Conservation (phyloP, 148 eudicot genomes). For the Drosera capensis region DNA sequence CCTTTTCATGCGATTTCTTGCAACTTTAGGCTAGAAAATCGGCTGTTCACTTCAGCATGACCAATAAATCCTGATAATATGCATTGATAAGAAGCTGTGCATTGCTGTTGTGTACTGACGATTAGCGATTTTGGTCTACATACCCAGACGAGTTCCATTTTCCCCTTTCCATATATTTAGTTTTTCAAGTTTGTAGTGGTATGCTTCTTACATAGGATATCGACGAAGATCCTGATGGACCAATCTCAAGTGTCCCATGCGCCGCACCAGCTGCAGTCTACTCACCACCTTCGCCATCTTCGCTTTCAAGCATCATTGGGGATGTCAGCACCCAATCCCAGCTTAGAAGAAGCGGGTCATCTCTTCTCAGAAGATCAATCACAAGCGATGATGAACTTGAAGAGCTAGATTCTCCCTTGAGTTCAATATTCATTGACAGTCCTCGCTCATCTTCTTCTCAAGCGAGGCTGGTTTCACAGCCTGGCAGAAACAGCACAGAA, state of each 20-base stretch:
- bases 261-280: slow-evolving; percentile 45
- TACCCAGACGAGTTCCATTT: no score
- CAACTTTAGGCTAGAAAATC: no score
- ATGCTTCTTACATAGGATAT: no score
- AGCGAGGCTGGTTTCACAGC: slow-evolving; percentile 13
- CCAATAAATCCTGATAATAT: no score
- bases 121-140: no score
- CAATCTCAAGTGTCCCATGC: slow-evolving; percentile 34
- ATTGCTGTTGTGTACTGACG: no score
- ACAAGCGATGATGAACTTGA: slow-evolving; percentile 89
- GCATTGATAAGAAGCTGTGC: no score
- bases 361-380: slow-evolving; percentile 57
- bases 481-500: slow-evolving; percentile 13
- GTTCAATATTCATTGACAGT: slow-evolving; percentile 17
- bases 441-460: slow-evolving; percentile 12
- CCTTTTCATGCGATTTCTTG: no score
- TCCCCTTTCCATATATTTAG: no score
- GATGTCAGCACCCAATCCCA: slow-evolving; percentile 24
- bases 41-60: no score
- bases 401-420: slow-evolving; percentile 60
- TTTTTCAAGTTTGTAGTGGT: no score
- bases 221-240: neutral
- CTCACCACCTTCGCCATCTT: slow-evolving; percentile 41
- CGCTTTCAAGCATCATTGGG: slow-evolving; percentile 27
- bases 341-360: slow-evolving; percentile 45